Evolutionary conservation across 768 basidiomycete species (phyloP).

Genomic region (Lactarius indigo): DNA sequence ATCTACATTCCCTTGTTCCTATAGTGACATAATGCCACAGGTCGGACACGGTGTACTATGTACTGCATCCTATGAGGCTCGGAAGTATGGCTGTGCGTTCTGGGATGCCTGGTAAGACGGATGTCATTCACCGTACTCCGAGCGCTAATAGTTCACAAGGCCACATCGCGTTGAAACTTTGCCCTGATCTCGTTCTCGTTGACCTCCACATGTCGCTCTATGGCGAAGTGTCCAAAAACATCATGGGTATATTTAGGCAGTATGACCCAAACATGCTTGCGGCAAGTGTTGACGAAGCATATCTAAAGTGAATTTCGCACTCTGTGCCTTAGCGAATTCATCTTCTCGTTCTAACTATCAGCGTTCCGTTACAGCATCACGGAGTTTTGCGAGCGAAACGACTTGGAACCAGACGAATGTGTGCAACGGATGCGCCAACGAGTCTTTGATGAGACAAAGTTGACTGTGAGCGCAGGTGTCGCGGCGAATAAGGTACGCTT

Average conservation of each 20-base stretch:
- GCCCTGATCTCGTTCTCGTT: conserved; percentile 80
- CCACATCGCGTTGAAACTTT: conserved; percentile 91
- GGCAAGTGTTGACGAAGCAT: conserved; percentile 88
- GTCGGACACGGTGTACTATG: conserved; percentile 82
- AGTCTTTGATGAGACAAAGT: conserved; percentile 71
- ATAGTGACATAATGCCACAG: conserved; percentile 31
- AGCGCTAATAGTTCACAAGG: conserved; percentile 40
- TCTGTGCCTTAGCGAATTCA: not conserved
- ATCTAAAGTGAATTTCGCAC: conserved; percentile 67
- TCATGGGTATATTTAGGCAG: conserved; percentile 63
- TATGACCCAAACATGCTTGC: conserved; percentile 75
- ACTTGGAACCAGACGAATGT: conserved; percentile 65
- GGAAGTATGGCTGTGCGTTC: conserved; percentile 89
- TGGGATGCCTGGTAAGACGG: conserved; percentile 80
- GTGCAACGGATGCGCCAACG: conserved; percentile 71
- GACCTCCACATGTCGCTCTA: conserved; percentile 57
- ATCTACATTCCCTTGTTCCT: too few relatives aligned
- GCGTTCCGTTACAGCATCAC: conserved; percentile 60
- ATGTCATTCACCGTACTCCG: not conserved
- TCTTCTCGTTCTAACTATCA: not conserved
- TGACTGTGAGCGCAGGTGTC: conserved; percentile 94
- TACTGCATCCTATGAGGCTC: conserved; percentile 90
- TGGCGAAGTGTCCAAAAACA: conserved; percentile 61
- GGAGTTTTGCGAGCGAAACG: conserved; percentile 66
- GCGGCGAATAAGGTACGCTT: conserved; percentile 83